Percentiles rank a stretch among this genome's conserved stretches.
phyloP scores from a whole-genome alignment of 1,139 yeast genomes.

The Pichia kudriavzevii region DNA sequence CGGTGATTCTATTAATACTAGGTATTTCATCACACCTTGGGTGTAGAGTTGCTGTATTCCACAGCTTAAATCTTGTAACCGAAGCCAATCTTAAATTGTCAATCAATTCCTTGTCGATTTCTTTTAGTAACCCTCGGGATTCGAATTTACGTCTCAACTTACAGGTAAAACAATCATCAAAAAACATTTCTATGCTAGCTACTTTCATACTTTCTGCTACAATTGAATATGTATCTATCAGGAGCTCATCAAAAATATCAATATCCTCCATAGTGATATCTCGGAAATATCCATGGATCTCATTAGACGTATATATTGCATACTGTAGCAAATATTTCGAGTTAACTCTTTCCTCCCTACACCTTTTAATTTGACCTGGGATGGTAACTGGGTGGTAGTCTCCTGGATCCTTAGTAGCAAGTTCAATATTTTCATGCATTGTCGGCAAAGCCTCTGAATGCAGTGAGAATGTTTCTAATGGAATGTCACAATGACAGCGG shows the following conservation, averaged over 20 bases:
- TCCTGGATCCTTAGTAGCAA: constrained; percentile 4
- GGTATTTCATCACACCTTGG: constrained; percentile 40
- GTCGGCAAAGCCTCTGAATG: constrained; percentile 4
- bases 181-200: constrained; percentile 3
- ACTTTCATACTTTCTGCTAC: constrained; percentile 1
- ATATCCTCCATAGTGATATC: constrained; percentile 30
- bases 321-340: constrained; percentile 39
- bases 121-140: background rate
- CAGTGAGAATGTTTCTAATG: constrained; percentile 14
- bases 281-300: constrained; percentile 27
- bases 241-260: constrained; percentile 23
- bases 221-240: constrained; percentile 9
- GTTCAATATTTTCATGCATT: constrained; percentile 5
- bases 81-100: constrained; percentile 28
- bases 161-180: constrained; percentile 6
- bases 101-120: constrained; percentile 5
- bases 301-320: constrained; percentile 38
- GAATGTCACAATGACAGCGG: no score
- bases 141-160: constrained; percentile 1
- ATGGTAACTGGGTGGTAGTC: constrained; percentile 3
- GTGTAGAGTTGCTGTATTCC: constrained; percentile 41
- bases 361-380: constrained; percentile 13
- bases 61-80: constrained; percentile 35
- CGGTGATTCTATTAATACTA: constrained; percentile 21
- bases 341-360: constrained; percentile 42